These are phyloP conservation scores for Phoenix roebelenii DNA, from an alignment of 176 grass and related monocot species.

Conservation along the genomic window DNA sequence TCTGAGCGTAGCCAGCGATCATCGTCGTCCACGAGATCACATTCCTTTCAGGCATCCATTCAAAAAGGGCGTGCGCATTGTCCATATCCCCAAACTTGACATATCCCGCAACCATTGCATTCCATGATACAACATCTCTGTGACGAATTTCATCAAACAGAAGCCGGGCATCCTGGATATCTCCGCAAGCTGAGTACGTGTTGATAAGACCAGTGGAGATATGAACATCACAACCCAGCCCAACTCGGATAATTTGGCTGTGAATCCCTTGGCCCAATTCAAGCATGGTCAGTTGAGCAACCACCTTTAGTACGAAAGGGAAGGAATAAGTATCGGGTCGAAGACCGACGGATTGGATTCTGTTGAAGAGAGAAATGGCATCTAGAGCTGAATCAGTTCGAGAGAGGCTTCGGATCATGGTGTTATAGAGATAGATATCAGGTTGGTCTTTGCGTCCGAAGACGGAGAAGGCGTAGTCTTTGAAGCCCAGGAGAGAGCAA, in stretches of 20 bases:
- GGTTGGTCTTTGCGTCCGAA: constrained; percentile 9
- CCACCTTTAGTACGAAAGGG: constrained; percentile 19
- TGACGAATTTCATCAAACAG: constrained; percentile 47
- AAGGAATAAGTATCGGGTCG: constrained; percentile 26
- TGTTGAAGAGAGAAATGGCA: constrained; percentile 10
- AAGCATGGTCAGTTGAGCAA: constrained; percentile 18
- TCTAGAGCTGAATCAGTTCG: constrained; percentile 14
- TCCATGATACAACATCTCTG: constrained; percentile 54
- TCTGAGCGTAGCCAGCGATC: constrained; percentile 41
- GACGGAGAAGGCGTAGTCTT: constrained; percentile 6
- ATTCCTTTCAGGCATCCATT: constrained; percentile 51
- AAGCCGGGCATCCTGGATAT: constrained; percentile 18
- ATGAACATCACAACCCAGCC: constrained; percentile 26
- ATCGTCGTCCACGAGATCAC: constrained; percentile 61
- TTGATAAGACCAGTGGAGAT: constrained; percentile 41
- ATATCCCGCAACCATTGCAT: constrained; percentile 44
- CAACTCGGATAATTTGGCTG: constrained; percentile 23
- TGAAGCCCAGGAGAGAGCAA: constrained; percentile 17
- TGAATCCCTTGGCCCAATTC: constrained; percentile 28
- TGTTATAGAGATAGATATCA: constrained; percentile 23
- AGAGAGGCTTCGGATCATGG: constrained; percentile 26
- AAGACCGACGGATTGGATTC: constrained; percentile 17
- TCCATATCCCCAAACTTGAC: constrained; percentile 37
- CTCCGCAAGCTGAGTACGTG: constrained; percentile 34
- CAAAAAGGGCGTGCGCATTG: constrained; percentile 37